Evolutionary conservation across 306 rosid species (phyloP).

Genomic region (Datisca glomerata): DNA sequence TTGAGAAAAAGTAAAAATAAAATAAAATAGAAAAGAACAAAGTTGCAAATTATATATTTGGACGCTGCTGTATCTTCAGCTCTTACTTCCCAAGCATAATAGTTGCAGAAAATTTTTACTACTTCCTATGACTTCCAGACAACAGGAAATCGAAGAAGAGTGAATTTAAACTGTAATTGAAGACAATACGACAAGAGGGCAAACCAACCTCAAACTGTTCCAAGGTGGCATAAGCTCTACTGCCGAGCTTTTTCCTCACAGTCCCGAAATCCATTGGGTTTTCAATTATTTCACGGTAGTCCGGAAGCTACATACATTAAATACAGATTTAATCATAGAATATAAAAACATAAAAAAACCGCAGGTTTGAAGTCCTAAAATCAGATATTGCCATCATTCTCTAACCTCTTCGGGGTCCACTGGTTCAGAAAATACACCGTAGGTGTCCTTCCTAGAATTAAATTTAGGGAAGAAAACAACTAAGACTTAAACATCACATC

Average conservation of each 20-base stretch:
- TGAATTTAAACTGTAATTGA: background rate
- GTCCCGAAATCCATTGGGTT: slow-evolving; percentile 65
- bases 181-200: background rate
- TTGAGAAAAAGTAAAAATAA: background rate
- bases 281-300: slow-evolving; percentile 48
- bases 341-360: slow-evolving; percentile 6
- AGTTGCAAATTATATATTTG: too few relatives aligned
- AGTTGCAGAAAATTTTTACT: too few relatives aligned
- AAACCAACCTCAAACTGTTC: slow-evolving; percentile 55
- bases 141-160: slow-evolving; percentile 2
- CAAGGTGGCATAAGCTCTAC: slow-evolving; percentile 35
- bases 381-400: slow-evolving; percentile 16
- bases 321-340: background rate
- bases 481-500: slow-evolving; percentile 14
- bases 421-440: slow-evolving; percentile 57
- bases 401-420: slow-evolving; percentile 66
- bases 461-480: slow-evolving; percentile 14
- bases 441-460: slow-evolving; percentile 53
- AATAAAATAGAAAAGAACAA: slow-evolving; percentile 3
- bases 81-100: too few relatives aligned
- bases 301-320: slow-evolving; percentile 43
- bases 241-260: slow-evolving; percentile 38
- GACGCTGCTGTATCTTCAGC: too few relatives aligned
- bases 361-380: slow-evolving; percentile 4
- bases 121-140: background rate